Percentiles rank a stretch among this genome's conserved stretches.
Evolutionary conservation across 2,329 filamentous ascomycete genomes (phyloP).

Genomic region (Dactylellina leptospora): DNA sequence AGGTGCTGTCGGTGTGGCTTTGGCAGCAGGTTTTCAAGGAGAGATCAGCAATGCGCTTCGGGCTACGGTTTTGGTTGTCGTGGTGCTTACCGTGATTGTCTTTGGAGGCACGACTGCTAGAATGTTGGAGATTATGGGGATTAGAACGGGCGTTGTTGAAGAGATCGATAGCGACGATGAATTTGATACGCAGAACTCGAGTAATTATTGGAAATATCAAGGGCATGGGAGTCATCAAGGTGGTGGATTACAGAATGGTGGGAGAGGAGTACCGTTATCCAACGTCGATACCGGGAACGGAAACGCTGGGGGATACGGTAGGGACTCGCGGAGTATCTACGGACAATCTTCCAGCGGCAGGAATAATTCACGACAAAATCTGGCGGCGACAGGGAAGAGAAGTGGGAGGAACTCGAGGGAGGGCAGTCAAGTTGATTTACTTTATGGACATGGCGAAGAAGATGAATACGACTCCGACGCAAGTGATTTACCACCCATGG

Average conservation of each 20-base stretch:
- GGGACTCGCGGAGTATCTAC: slow-evolving; percentile 19
- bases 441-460: slow-evolving; percentile 52
- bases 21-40: slow-evolving; percentile 86
- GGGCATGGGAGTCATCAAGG: background rate
- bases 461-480: slow-evolving; percentile 65
- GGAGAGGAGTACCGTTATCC: slow-evolving; percentile 29
- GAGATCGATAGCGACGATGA: slow-evolving; percentile 98
- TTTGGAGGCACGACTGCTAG: slow-evolving; percentile 96
- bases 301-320: slow-evolving; percentile 15
- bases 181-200: slow-evolving; percentile 82
- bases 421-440: slow-evolving; percentile 36
- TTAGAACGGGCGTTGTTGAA: slow-evolving; percentile 93
- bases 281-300: slow-evolving; percentile 37
- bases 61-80: slow-evolving; percentile 95
- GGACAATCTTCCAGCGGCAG: background rate
- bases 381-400: slow-evolving; percentile 8
- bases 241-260: slow-evolving; percentile 4
- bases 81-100: slow-evolving; percentile 97
- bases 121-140: slow-evolving; percentile 97
- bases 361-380: slow-evolving; percentile 24
- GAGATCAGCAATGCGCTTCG: slow-evolving; percentile 82
- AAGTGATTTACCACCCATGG: slow-evolving; percentile 64
- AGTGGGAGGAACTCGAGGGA: slow-evolving; percentile 4
- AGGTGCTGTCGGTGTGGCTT: slow-evolving; percentile 91
- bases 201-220: slow-evolving; percentile 45